Base-by-base conservation (phyloP, 2,329 filamentous ascomycete genomes). In the Aspergillus persii region DNA sequence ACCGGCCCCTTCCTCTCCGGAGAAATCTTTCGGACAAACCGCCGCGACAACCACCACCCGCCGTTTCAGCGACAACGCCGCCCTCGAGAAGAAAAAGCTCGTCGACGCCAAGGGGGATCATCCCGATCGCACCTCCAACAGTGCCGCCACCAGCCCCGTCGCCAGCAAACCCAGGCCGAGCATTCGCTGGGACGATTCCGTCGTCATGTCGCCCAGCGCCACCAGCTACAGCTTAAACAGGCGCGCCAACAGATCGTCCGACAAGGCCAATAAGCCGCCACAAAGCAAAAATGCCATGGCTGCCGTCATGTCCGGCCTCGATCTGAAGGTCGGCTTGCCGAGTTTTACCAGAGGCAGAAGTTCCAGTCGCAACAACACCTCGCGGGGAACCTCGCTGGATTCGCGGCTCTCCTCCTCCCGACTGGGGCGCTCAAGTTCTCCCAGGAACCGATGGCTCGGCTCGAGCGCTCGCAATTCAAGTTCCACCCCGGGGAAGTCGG, bases 381-480 rank as follows among this genome's bases (percentile, higher is more conserved):
- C 75, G 29, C 70, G 72, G 36, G 77, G 77, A 63, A 75, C 59
- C 61, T 76, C 64, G 63, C 71, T 63, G 66, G 79, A 73, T 63
- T 77, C 70, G 44, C 69, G 63, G 58, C 71, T 73, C 57, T 56
- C 63, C 12, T 39, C 57, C 23, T 48, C 56, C 18, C 50, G 58
- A 11, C 54, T 67, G 56, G 68, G 61, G 59, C 75, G 69, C 48
- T 73, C 76, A 3, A 62, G 64, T 39, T 75, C 76, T 4, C 74
- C 76, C 6, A 63, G 36, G 75, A 79, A 66, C 78, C 80, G 69
- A 72, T 79, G 61, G 61, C 75, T 83, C 50, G 81, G 82, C 49
- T 71, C 79, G n/a, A 83, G 79, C 63, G 83, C 83, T 2, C 76
- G 75, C 75, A 78, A 63, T 71, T 77, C 67, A 8, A 18, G 47